Percentiles rank a stretch among this genome's conserved stretches.
Evolutionary conservation across 2,329 filamentous ascomycete genomes (phyloP).

Genomic region (Chaetoscypha palmicola): DNA sequence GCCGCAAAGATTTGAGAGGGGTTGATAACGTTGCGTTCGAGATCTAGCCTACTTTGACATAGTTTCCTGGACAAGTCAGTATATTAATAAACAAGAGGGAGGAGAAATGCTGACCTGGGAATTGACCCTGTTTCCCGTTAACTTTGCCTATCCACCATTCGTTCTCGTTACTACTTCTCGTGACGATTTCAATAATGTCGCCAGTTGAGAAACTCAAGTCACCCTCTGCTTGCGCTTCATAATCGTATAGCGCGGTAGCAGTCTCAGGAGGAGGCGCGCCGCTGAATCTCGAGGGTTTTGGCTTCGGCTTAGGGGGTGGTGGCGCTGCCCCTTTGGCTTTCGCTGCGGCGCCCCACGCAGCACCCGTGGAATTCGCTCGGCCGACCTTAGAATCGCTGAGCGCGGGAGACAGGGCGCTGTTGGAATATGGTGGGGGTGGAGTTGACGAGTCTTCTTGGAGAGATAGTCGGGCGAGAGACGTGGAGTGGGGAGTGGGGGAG

Average conservation of each 20-base stretch:
- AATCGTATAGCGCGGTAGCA: conserved; percentile 90
- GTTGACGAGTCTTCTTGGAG: conserved; percentile 42
- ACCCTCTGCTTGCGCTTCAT: conserved; percentile 88
- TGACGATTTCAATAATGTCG: conserved; percentile 83
- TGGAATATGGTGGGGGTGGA: conserved; percentile 67
- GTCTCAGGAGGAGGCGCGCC: conserved; percentile 62
- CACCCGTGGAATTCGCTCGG: conserved; percentile 36
- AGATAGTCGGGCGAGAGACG: conserved; percentile 30
- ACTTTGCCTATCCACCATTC: conserved; percentile 94
- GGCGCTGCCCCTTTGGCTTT: conserved; percentile 62
- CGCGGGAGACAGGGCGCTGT: conserved; percentile 32
- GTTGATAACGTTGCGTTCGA: neutral
- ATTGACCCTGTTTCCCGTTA: conserved; percentile 77
- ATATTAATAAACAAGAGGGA: neutral
- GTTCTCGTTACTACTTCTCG: conserved; percentile 80
- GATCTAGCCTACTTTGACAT: conserved; percentile 31
- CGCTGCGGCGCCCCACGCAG: conserved; percentile 41
- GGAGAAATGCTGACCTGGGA: conserved; percentile 65
- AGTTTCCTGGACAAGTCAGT: conserved; percentile 38
- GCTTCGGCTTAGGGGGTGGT: conserved; percentile 66
- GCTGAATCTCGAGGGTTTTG: conserved; percentile 71
- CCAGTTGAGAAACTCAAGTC: conserved; percentile 86
- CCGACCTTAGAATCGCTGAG: conserved; percentile 29
- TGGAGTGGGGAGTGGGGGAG: conserved; percentile 31
- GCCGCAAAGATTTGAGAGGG: neutral